A percentile compares a stretch with the other conserved stretches of the same genome.
Conservation (phyloP, 2,329 filamentous ascomycete genomes). For the Paraphoma chrysanthemicola region DNA sequence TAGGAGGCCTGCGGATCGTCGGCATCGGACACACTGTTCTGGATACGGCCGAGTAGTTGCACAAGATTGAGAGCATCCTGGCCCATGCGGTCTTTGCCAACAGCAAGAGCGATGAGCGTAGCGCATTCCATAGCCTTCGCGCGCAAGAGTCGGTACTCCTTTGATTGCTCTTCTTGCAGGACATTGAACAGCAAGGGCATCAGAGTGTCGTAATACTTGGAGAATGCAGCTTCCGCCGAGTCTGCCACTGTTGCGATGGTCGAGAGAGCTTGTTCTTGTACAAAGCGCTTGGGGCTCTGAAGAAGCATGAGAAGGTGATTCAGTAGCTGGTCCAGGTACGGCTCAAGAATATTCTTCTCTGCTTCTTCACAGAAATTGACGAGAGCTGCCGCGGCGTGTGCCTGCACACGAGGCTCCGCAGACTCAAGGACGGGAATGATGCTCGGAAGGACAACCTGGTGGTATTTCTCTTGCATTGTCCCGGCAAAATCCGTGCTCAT, state of each 20-base stretch:
- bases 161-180: conserved; percentile 86
- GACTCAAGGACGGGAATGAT: conserved; percentile 93
- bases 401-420: conserved; percentile 90
- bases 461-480: conserved; percentile 96
- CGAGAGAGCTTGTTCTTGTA: conserved; percentile 96
- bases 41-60: conserved; percentile 84
- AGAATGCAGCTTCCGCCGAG: conserved; percentile 92
- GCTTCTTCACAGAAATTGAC: conserved; percentile 99
- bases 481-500: conserved; percentile 99
- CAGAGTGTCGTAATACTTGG: conserved; percentile 91
- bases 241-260: conserved; percentile 99
- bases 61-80: conserved; percentile 87
- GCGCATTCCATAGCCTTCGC: conserved; percentile 99
- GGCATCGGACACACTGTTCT: conserved; percentile 78
- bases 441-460: conserved; percentile 82
- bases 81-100: conserved; percentile 91
- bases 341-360: conserved; percentile 88
- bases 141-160: conserved; percentile 87
- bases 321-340: conserved; percentile 88
- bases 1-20: conserved; percentile 98
- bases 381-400: conserved; percentile 94
- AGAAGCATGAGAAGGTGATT: conserved; percentile 85
- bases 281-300: conserved; percentile 91
- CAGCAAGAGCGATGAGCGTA: conserved; percentile 91
- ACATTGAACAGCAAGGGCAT: conserved; percentile 96